These are phyloP conservation scores for Aspergillus saccharolyticus DNA, from an alignment of 495 filamentous ascomycete species.

Conservation along the genomic window DNA sequence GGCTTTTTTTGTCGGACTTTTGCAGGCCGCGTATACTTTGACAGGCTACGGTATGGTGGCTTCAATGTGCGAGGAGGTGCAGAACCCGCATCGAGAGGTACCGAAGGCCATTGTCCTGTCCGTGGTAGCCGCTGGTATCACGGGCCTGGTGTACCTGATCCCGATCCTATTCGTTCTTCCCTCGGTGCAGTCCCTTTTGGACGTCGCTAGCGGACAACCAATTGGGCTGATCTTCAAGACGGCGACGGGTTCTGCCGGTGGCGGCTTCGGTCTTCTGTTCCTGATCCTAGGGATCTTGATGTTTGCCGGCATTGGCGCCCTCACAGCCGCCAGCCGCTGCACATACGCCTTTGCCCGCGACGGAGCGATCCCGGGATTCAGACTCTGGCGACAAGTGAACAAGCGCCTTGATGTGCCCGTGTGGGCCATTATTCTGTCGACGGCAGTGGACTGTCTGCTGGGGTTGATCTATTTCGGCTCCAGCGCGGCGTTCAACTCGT, in stretches of 20 bases:
- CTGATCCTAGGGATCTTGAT: slow-evolving; percentile 69
- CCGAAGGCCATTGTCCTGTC: slow-evolving; percentile 68
- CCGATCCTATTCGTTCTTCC: slow-evolving; percentile 62
- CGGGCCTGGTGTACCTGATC: slow-evolving; percentile 65
- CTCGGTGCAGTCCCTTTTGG: slow-evolving; percentile 47
- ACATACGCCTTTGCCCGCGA: slow-evolving; percentile 70
- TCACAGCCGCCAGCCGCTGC: slow-evolving; percentile 71
- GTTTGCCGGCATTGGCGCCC: slow-evolving; percentile 64
- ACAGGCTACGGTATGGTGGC: slow-evolving; percentile 56
- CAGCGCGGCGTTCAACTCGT: slow-evolving; percentile 59
- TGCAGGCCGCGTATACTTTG: slow-evolving; percentile 57
- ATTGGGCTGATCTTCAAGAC: slow-evolving; percentile 34
- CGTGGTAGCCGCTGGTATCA: slow-evolving; percentile 62
- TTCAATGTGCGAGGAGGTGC: slow-evolving; percentile 65
- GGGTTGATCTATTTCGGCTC: slow-evolving; percentile 61
- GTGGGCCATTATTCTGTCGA: slow-evolving; percentile 52
- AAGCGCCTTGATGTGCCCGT: slow-evolving; percentile 53
- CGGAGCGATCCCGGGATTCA: slow-evolving; percentile 60
- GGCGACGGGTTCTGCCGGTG: slow-evolving; percentile 36
- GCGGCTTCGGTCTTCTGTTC: slow-evolving; percentile 69
- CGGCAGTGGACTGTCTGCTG: slow-evolving; percentile 48
- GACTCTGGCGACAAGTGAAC: slow-evolving; percentile 57
- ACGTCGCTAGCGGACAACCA: slow-evolving; percentile 53
- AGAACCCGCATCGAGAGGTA: slow-evolving; percentile 59
- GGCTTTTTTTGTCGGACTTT: slow-evolving; percentile 57